phyloP scores from a whole-genome alignment of 257 asterid genomes.

The Solanum boliviense region DNA sequence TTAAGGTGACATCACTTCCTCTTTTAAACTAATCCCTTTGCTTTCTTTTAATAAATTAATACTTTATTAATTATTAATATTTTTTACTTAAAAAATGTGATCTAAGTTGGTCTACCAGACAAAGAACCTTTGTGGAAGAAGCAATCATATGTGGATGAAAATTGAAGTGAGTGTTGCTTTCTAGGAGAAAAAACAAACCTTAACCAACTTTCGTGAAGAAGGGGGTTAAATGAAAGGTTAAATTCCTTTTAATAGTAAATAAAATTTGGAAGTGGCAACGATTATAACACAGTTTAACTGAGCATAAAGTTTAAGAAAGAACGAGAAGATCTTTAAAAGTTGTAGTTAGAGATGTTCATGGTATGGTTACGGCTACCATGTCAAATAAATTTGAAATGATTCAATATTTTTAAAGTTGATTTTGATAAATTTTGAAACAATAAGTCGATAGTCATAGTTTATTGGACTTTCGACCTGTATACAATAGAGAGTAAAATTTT shows the following conservation, averaged over 20 bases:
- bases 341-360: neutral
- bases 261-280: neutral
- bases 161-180: neutral
- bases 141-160: slow-evolving; percentile 13
- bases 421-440: neutral
- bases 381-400: neutral
- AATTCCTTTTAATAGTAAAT: neutral
- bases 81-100: neutral
- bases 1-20: slow-evolving; percentile 21
- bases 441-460: neutral
- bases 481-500: neutral
- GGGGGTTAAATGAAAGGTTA: slow-evolving; percentile 4
- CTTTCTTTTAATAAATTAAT: neutral
- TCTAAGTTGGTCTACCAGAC: slow-evolving; percentile 32
- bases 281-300: neutral
- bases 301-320: neutral
- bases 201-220: slow-evolving; percentile 26
- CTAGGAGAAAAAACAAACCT: neutral
- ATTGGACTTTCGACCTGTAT: neutral
- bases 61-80: neutral
- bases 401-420: neutral
- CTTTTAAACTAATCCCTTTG: slow-evolving; percentile 23
- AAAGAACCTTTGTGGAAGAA: slow-evolving; percentile 30
- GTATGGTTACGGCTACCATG: neutral
- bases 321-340: neutral